phyloP scores from a whole-genome alignment of 371 early-diverging fungal species.

The Rhizopus delemar region DNA sequence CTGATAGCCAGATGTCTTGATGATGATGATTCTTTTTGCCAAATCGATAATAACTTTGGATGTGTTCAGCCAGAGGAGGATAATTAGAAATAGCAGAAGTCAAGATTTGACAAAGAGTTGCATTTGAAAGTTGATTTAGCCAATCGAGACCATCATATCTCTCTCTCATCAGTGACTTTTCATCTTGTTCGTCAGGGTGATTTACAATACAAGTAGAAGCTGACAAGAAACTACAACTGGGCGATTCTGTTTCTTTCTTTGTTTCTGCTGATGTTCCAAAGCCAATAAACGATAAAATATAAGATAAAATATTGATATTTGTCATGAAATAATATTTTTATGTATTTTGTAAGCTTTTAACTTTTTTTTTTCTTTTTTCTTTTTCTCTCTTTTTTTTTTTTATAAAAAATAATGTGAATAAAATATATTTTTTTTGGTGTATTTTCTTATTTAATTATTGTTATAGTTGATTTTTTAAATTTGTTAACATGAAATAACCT shows the following conservation, averaged over 20 bases:
- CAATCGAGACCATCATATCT: conserved; percentile 13
- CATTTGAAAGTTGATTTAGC: conserved; percentile 33
- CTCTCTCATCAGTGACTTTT: not conserved
- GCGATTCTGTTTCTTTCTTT: conserved; percentile 1
- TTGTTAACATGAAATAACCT: conserved; percentile 2
- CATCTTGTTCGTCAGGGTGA: conserved; percentile 5
- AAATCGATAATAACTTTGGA: conserved; percentile 20
- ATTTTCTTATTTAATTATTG: conserved; percentile 4
- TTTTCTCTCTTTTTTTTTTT: conserved; percentile 10
- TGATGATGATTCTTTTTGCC: conserved; percentile 1
- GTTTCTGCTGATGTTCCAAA: conserved; percentile 17
- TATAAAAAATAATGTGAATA: not conserved
- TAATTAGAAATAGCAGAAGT: conserved; percentile 26
- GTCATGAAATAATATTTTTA: conserved; percentile 10
- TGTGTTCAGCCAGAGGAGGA: conserved; percentile 21
- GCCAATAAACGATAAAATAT: conserved; percentile 29
- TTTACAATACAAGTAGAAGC: conserved; percentile 27
- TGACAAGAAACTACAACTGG: conserved; percentile 21
- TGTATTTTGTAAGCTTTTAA: conserved; percentile 3
- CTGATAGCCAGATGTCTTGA: conserved; percentile 7
- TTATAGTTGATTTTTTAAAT: not conserved
- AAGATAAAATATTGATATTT: conserved; percentile 21
- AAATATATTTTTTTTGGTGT: not conserved
- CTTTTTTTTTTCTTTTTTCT: conserved; percentile 22
- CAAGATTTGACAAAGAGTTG: conserved; percentile 35